Base-by-base conservation (phyloP, 768 basidiomycete species). In the Myochromella boudieri region DNA sequence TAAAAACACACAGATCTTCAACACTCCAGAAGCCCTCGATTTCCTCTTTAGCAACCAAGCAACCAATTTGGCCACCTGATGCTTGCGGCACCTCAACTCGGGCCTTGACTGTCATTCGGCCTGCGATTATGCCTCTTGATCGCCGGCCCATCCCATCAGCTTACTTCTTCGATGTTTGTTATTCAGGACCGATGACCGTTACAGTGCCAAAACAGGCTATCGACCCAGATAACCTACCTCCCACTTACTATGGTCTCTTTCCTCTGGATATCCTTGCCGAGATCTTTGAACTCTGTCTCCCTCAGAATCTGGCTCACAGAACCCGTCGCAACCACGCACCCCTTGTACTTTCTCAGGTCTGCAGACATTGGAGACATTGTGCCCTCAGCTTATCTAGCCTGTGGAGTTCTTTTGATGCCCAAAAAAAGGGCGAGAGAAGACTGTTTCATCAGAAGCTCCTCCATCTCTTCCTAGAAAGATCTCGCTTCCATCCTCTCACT, bases 251-350 rank as follows among this genome's bases (percentile, higher is more conserved):
- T n/a, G 33, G 32, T 8, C 15, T 15, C 11, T 6, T 46, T 2
- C 44, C 36, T 15, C 22, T 28, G 18, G 44, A 46, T 29, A 14
- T 46, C 12, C 37, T 46, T 29, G 15, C 20, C 37, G 44, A 38
- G 37, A 46, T 46, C 17, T 46, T 46, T 17, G 26, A 38, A 4
- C 37, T 28, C 7, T 38, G 44, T 31, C 44, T 46, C 12, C 28
- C 44, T 5, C 15, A 17, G 20, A 20, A 39, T 2, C 25, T 38
- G 32, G 14, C 36, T 15, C 44, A 18, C 9, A 37, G 44, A 12
- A 38, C 36, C 3, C 34, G 24, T 25, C 44, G 37, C 4, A 15
- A 37, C n/a, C 36, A 46, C 26, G 44, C 44, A 4, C 36, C 44
- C 24, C 37, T 46, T 6, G 27, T 46, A 1, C 37, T 46, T 39